A percentile compares a stretch with the other conserved stretches of the same genome.
Evolutionary conservation across 495 filamentous ascomycete genomes (phyloP).

Genomic region (Pseudomonodictys pantanalensis): DNA sequence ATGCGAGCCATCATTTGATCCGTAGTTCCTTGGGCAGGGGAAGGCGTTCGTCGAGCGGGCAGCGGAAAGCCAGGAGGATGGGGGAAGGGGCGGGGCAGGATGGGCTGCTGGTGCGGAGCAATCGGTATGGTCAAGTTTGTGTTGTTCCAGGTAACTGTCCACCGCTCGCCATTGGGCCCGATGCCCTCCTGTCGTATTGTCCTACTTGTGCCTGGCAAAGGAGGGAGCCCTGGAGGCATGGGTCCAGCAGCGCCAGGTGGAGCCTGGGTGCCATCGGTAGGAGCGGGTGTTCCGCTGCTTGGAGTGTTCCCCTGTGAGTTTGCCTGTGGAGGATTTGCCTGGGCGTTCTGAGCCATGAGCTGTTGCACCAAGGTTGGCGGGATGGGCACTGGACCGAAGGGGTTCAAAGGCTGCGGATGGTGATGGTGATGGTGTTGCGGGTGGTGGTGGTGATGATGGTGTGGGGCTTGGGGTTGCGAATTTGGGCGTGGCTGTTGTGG

Average conservation of each 20-base stretch:
- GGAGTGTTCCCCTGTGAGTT: neutral
- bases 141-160: constrained; percentile 32
- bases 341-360: constrained; percentile 9
- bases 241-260: constrained; percentile 24
- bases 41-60: neutral
- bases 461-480: constrained; percentile 12
- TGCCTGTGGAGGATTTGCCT: neutral
- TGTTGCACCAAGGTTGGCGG: constrained; percentile 28
- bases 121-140: constrained; percentile 23
- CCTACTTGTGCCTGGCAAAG: constrained; percentile 12
- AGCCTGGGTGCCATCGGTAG: constrained; percentile 9
- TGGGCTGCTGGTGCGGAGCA: constrained; percentile 7
- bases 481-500: constrained; percentile 14
- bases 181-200: constrained; percentile 31
- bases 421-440: constrained; percentile 14
- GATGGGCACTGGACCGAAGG: constrained; percentile 14
- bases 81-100: constrained; percentile 20
- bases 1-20: constrained; percentile 2
- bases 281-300: neutral
- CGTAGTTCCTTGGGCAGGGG: neutral
- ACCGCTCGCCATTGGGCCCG: constrained; percentile 34
- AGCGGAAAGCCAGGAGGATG: constrained; percentile 13
- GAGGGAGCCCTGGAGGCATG: neutral
- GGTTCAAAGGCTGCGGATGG: constrained; percentile 6
- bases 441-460: constrained; percentile 21